Percentiles rank a stretch among this genome's conserved stretches.
Conservation (phyloP, 192 early-diverging fungal species). For the Coemansia sp. region DNA sequence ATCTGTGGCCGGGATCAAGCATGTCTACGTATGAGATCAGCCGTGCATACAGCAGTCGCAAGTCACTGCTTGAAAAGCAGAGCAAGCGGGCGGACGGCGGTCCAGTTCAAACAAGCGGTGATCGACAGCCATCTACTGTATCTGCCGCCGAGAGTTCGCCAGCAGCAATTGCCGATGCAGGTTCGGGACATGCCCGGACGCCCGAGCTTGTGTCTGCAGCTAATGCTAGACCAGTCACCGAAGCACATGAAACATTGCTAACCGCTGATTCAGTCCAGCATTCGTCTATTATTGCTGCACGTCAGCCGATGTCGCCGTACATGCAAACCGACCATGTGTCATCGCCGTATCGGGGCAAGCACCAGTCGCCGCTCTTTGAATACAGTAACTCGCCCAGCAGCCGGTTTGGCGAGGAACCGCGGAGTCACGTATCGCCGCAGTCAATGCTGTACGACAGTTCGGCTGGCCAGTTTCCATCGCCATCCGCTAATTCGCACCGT, state of each 20-base stretch:
- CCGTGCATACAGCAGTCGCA: constrained; percentile 55
- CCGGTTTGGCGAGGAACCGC: neutral
- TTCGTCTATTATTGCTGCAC: neutral
- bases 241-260: neutral
- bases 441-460: neutral
- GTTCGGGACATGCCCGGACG: neutral
- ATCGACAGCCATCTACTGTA: neutral
- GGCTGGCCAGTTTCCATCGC: neutral
- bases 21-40: constrained; percentile 57
- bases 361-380: constrained; percentile 8
- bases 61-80: constrained; percentile 50
- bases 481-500: constrained; percentile 2
- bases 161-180: neutral
- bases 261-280: neutral
- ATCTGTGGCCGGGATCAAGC: constrained; percentile 47
- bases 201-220: neutral
- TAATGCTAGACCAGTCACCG: neutral
- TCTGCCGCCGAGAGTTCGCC: neutral
- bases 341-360: neutral
- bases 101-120: neutral
- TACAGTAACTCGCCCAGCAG: constrained; percentile 10
- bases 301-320: constrained; percentile 6
- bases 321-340: constrained; percentile 1
- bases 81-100: constrained; percentile 27
- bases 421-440: neutral